These are phyloP conservation scores for Mycogone perniciosa DNA, from an alignment of 2,329 filamentous ascomycete genomes.

Conservation along the genomic window DNA sequence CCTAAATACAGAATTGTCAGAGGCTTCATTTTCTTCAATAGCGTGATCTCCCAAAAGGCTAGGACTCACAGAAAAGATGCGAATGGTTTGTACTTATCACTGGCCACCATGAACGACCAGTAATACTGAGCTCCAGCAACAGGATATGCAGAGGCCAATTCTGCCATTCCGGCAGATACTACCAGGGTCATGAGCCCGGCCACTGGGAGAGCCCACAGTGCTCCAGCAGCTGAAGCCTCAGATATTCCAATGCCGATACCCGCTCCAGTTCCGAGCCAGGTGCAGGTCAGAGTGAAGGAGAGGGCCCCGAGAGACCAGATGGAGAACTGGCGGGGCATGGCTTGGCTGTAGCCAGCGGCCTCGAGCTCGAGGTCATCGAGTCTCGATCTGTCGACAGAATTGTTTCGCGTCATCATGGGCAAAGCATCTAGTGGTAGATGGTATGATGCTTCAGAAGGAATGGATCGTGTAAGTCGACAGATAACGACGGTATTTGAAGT, in stretches of 20 bases:
- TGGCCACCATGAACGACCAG: conserved; percentile 21
- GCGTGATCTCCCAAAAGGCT: not conserved
- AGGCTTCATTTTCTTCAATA: not conserved
- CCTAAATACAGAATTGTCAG: too few relatives aligned
- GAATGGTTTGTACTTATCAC: conserved; percentile 20
- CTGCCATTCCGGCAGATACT: conserved; percentile 22
- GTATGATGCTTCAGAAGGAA: too few relatives aligned
- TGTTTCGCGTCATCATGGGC: not conserved
- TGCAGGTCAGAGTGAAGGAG: conserved; percentile 26
- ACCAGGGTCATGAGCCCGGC: conserved; percentile 23
- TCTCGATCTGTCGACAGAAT: not conserved
- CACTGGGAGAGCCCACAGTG: conserved; percentile 22
- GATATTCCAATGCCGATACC: conserved; percentile 23
- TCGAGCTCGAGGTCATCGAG: conserved; percentile 25
- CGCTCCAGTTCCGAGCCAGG: conserved; percentile 25
- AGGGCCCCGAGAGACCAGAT: conserved; percentile 21
- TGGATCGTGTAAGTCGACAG: too few relatives aligned
- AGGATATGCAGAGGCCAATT: conserved; percentile 22
- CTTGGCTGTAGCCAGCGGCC: conserved; percentile 23
- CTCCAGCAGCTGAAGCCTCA: conserved; percentile 21
- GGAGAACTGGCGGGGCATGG: conserved; percentile 28
- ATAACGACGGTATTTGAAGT: too few relatives aligned
- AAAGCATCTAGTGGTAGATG: not conserved
- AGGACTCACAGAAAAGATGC: conserved; percentile 19
- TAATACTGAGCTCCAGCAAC: conserved; percentile 24